Evolutionary conservation across 257 asterid genomes (phyloP), one percentile per base, ranked within the genome.

Genomic region (Henckelia pumila): DNA sequence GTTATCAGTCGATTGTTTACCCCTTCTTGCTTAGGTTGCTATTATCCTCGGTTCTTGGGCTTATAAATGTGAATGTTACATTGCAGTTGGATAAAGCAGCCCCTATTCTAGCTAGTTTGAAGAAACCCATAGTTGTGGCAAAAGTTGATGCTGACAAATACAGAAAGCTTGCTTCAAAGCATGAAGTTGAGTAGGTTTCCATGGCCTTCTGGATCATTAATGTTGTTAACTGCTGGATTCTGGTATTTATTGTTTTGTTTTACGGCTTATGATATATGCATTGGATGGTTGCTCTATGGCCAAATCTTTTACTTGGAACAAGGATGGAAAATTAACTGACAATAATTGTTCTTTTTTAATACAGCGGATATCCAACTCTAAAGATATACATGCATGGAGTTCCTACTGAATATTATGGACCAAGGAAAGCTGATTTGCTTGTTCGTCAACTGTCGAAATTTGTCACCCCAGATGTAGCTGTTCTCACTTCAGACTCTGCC

Each of bases 81-180:
- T 72, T 80, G 86, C 92, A 93, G 99, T 82, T 93, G 64, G 96
- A 89, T 59, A 92, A 87, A 79, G 98, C 96, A 6, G 96, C 98
- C 57, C 88, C 87, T 5, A 10, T 82, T 75, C 88, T 92, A 52
- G 91, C 98, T 67, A 79, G 73, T 69, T 71, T 92, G 82, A 87
- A 86, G 81, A 87, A 76, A 37, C 96, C 96, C 37, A 67, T 92
- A 67, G 86, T 84, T 61, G 81, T 92, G n/a, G 98, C 96, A 35
- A 92, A 92, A 83, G 77, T 89, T 21, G 76, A 92, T 82, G 98
- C 94, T 69, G 96, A 92, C 89, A 92, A 92, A 78, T 75, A 92
- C 76, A 78, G 76, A 68, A 76, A 77, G 55, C 81, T 89, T 83
- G 94, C 79, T 61, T 56, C 85, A 19, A 83, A 85, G 79, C 85